Evolutionary conservation across 2,329 filamentous ascomycete species (phyloP).

Genomic region (Clathrospora elynae): DNA sequence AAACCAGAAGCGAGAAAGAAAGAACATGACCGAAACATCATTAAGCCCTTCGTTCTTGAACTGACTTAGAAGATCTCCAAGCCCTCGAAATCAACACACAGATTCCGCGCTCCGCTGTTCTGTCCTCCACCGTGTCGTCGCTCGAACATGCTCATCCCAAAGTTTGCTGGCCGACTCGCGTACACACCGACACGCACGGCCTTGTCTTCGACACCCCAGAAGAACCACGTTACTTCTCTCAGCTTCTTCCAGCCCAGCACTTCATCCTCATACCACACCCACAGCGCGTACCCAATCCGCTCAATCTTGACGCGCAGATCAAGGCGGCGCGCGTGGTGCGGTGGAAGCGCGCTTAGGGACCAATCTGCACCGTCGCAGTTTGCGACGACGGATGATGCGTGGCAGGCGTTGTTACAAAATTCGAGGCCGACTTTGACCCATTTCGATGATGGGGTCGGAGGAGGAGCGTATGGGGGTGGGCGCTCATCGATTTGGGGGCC

Average conservation of each 20-base stretch:
- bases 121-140: constrained; percentile 34
- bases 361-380: constrained; percentile 63
- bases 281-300: constrained; percentile 60
- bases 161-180: constrained; percentile 60
- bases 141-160: constrained; percentile 47
- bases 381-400: constrained; percentile 62
- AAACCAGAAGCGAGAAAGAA: constrained; percentile 1
- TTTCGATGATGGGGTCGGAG: constrained; percentile 56
- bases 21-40: background rate
- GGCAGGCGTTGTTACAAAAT: constrained; percentile 59
- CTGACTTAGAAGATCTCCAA: constrained; percentile 48
- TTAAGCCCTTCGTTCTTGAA: background rate
- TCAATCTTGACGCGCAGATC: constrained; percentile 63
- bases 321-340: constrained; percentile 50
- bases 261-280: constrained; percentile 61
- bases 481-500: constrained; percentile 28
- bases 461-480: constrained; percentile 46
- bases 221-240: constrained; percentile 66
- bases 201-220: constrained; percentile 64
- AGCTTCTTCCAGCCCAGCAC: constrained; percentile 60
- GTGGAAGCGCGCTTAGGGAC: constrained; percentile 57
- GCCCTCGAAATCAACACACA: constrained; percentile 51
- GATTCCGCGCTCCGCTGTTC: constrained; percentile 38
- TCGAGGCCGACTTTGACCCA: constrained; percentile 67
- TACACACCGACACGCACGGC: constrained; percentile 64